phyloP scores from a whole-genome alignment of 2,329 filamentous ascomycete genomes.

The Aspergillus sp. region DNA sequence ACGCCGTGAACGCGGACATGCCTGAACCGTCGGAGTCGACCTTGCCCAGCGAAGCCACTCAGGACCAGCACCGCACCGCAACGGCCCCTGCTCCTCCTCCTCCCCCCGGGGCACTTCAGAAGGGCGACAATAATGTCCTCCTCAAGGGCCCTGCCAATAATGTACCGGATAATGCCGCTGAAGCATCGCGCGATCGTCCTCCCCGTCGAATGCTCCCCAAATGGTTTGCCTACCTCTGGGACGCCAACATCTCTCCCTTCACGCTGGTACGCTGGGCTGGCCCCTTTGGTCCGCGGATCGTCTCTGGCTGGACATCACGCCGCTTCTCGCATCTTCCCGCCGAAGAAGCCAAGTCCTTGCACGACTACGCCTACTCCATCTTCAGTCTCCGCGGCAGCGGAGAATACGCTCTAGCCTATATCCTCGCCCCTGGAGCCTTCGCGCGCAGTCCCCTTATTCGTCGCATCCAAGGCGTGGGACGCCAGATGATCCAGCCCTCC shows the following conservation, averaged over 20 bases:
- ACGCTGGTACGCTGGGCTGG: slow-evolving; percentile 80
- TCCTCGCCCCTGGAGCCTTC: slow-evolving; percentile 88
- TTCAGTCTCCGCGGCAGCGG: slow-evolving; percentile 88
- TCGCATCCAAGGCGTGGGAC: slow-evolving; percentile 75
- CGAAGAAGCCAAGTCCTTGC: slow-evolving; percentile 72
- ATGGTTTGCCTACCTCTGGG: slow-evolving; percentile 92
- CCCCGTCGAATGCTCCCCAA: slow-evolving; percentile 60
- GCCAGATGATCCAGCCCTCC: slow-evolving; percentile 48
- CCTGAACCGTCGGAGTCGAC: slow-evolving; percentile 68
- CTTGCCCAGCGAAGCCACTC: slow-evolving; percentile 67
- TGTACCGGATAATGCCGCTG: slow-evolving; percentile 33
- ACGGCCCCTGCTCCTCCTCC: slow-evolving; percentile 13
- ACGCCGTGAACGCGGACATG: slow-evolving; percentile 71
- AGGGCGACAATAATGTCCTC: slow-evolving; percentile 47
- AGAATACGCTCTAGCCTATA: slow-evolving; percentile 86
- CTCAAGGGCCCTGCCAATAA: slow-evolving; percentile 16
- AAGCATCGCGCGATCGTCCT: slow-evolving; percentile 26
- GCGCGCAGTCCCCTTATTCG: slow-evolving; percentile 81
- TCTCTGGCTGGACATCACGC: slow-evolving; percentile 89
- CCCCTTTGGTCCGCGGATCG: slow-evolving; percentile 80
- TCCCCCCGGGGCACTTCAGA: slow-evolving; percentile 17
- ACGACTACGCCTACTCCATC: slow-evolving; percentile 89
- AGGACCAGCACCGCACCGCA: slow-evolving; percentile 54
- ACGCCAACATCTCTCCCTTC: slow-evolving; percentile 93
- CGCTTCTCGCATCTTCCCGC: slow-evolving; percentile 81